Evolutionary conservation across 257 asterid species (phyloP), one percentile per base, ranked within the genome.

Genomic region (Solanum acaule): DNA sequence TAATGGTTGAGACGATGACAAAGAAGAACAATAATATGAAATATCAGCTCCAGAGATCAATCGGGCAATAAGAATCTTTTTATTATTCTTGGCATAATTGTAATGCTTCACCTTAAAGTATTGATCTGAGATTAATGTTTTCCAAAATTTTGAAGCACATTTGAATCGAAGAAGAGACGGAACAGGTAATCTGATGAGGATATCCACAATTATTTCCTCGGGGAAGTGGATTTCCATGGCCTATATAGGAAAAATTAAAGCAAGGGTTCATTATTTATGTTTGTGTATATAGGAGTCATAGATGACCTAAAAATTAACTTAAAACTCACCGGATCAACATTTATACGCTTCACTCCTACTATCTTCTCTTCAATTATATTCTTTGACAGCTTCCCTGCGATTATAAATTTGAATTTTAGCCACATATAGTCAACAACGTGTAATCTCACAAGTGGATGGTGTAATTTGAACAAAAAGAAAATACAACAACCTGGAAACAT

Each of bases 1-100:
- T 56, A 56, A 56, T 18, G 67, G 63, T 52, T 52, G 9, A 52
- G 63, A 16, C 63, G 9, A 52, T 52, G 63, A 52, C 16, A 52
- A 52, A 52, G 63, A 52, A 52, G 9, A 52, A 16, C 23, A 52
- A 52, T 16, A 52, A 52, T 52, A 52, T 52, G 63, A 52, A 14
- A 8, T 38, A 38, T 38, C 42, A 38, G 42, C 1, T 0, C 0
- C 8, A 18, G 10, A 0, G 11, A 18, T 6, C 10, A 2, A 6
- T 18, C 3, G 1, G 2, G 65, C 0, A 56, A 56, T 56, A 56
- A 40, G 46, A 40, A 10, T 40, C 0, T 40, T 40, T 10, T 40
- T 40, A 2, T 40, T 40, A 40, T 40, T 18, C 25, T 56, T 56
- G 25, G 65, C 65, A 56, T 18, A 20, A 56, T 56, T 56, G 11